A percentile compares a stretch with the other conserved stretches of the same genome.
Evolutionary conservation across 305 asterid genomes (phyloP).

Genomic region (Caryopteris hybrid): DNA sequence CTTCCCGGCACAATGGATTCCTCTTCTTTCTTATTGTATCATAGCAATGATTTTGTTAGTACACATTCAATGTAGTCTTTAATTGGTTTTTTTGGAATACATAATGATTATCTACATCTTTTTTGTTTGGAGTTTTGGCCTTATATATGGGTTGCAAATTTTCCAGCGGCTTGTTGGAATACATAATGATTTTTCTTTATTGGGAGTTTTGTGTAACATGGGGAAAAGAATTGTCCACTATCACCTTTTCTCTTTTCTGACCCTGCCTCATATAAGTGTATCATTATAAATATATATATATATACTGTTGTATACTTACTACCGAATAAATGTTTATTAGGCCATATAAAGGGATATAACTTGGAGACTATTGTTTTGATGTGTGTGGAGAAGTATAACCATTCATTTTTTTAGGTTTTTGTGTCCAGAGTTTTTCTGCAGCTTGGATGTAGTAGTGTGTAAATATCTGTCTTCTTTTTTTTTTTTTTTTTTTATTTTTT

Average conservation of each 20-base stretch:
- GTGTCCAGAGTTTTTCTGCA: not conserved
- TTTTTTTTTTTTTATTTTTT: not conserved
- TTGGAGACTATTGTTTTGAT: not conserved
- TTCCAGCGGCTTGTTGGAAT: not conserved
- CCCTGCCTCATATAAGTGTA: too few species aligned
- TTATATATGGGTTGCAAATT: not conserved
- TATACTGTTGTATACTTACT: too few species aligned
- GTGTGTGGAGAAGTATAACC: not conserved
- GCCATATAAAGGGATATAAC: too few species aligned
- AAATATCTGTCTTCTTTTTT: not conserved
- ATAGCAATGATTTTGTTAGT: not conserved
- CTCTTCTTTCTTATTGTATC: slow-evolving; percentile 3
- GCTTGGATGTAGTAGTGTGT: not conserved
- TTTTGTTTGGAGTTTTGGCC: not conserved
- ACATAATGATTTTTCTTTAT: not conserved
- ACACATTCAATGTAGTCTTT: too few species aligned
- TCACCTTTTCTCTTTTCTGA: not conserved
- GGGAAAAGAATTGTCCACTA: not conserved
- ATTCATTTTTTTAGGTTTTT: not conserved
- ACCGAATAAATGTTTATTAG: too few species aligned
- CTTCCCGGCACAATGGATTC: slow-evolving; percentile 3
- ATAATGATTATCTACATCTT: not conserved
- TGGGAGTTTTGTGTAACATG: too few species aligned
- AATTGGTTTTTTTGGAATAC: not conserved
- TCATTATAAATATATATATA: too few species aligned